Conservation (phyloP, 768 basidiomycete species). For the Pulveroboletus sp. region DNA sequence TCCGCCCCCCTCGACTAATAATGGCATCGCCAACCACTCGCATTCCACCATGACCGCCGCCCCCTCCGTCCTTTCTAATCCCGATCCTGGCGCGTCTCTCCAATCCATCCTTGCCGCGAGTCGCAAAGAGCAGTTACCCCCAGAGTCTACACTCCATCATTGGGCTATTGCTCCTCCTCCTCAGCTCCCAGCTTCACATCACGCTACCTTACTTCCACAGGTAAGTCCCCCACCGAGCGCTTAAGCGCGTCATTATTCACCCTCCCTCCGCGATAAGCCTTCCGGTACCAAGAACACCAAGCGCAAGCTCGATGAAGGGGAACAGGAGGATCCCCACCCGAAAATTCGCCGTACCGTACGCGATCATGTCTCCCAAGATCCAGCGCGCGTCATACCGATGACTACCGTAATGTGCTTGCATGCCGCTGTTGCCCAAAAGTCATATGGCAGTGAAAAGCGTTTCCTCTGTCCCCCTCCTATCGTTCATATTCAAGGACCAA, state of each 20-base stretch:
- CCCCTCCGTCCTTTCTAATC: constrained; percentile 35
- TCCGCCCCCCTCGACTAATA: constrained; percentile 18
- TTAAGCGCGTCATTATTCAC: constrained; percentile 26
- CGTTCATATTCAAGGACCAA: constrained; percentile 87
- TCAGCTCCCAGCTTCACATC: constrained; percentile 29
- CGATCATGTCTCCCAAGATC: constrained; percentile 75
- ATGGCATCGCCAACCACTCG: constrained; percentile 26
- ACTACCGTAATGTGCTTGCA: constrained; percentile 88
- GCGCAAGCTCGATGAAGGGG: constrained; percentile 67
- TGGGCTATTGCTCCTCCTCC: constrained; percentile 35
- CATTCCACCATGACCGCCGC: constrained; percentile 28
- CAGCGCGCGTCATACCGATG: constrained; percentile 76
- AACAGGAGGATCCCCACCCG: constrained; percentile 57
- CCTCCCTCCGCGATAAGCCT: constrained; percentile 21
- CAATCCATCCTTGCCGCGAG: constrained; percentile 35
- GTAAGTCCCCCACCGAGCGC: constrained; percentile 31
- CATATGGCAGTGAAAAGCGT: constrained; percentile 92
- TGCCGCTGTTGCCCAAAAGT: constrained; percentile 93
- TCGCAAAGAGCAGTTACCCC: constrained; percentile 29
- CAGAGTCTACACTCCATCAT: constrained; percentile 32
- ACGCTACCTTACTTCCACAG: constrained; percentile 33
- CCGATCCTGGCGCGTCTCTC: constrained; percentile 36
- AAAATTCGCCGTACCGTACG: constrained; percentile 84
- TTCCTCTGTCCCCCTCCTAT: constrained; percentile 92
- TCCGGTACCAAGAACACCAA: constrained; percentile 48